Evolutionary conservation across 805 yeast genomes (phyloP).

Genomic region (Saturnispora kantuleensis): DNA sequence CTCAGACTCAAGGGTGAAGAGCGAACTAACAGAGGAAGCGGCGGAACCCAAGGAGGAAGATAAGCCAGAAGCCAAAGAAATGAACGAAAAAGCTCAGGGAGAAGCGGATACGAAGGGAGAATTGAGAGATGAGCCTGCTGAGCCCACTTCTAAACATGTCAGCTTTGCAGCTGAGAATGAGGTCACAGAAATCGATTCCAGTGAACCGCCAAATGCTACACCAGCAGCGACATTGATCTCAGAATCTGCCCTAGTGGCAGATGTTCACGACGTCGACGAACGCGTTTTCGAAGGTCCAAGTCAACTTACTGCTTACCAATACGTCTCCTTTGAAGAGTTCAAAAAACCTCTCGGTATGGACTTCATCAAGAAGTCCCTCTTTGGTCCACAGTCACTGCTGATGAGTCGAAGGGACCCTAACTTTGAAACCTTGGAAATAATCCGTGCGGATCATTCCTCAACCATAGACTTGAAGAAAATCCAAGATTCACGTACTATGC

Average conservation of each 20-base stretch:
- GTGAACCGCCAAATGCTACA: neutral
- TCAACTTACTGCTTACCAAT: conserved; percentile 48
- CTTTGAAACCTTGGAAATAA: conserved; percentile 32
- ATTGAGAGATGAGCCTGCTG: conserved; percentile 5
- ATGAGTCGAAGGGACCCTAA: conserved; percentile 46
- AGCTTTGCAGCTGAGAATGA: conserved; percentile 9
- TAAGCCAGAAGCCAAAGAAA: neutral
- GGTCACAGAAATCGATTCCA: neutral
- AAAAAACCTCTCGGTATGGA: conserved; percentile 21
- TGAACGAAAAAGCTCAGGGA: neutral
- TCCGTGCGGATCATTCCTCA: conserved; percentile 22
- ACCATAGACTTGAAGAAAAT: conserved; percentile 20
- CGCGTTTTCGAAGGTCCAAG: conserved; percentile 54
- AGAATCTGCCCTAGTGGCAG: neutral
- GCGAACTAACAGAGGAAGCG: neutral
- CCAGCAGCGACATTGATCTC: no score
- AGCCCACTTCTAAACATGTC: neutral
- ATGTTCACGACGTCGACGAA: neutral
- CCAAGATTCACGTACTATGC: conserved; percentile 19
- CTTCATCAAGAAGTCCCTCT: conserved; percentile 33
- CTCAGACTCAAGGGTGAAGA: no score
- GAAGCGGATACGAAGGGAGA: conserved; percentile 5
- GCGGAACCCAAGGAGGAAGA: neutral
- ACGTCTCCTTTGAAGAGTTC: conserved; percentile 44
- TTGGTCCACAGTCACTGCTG: conserved; percentile 50